A percentile compares a stretch with the other conserved stretches of the same genome.
These are phyloP conservation scores for Populus hybrid DNA, from an alignment of 441 rosid species.

Conservation along the genomic window DNA sequence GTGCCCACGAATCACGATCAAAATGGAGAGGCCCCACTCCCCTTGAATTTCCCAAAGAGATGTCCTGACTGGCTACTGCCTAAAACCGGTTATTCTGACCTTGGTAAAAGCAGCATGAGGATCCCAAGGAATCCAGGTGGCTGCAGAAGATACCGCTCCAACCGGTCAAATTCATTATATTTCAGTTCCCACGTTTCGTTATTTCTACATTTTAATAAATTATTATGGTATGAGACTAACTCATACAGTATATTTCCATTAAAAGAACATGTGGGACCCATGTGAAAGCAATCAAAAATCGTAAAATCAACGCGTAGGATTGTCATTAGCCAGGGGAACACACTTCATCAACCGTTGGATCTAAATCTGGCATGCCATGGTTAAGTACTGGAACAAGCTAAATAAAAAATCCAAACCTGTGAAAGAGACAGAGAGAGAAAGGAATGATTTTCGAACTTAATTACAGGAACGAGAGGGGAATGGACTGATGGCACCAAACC, in stretches of 20 bases:
- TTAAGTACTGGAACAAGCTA: no score
- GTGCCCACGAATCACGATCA: constrained; percentile 60
- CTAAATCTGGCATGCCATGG: no score
- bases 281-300: not conserved
- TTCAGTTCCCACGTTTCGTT: constrained; percentile 44
- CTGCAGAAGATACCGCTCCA: constrained; percentile 50
- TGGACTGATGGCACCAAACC: no score
- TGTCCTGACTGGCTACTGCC: constrained; percentile 64
- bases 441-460: no score
- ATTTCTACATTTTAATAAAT: not conserved
- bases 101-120: constrained; percentile 52
- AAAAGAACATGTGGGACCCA: constrained; percentile 27
- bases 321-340: constrained; percentile 2
- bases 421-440: no score
- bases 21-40: constrained; percentile 7
- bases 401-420: no score
- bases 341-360: no score
- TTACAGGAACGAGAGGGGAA: no score
- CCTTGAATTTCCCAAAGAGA: constrained; percentile 38
- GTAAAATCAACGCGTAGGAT: constrained; percentile 5
- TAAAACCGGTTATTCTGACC: constrained; percentile 33
- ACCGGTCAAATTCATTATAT: constrained; percentile 60
- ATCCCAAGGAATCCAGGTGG: constrained; percentile 61
- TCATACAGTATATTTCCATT: not conserved
- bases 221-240: not conserved